A percentile compares a stretch with the other conserved stretches of the same genome.
These are phyloP conservation scores for Venturiaceae sp. DNA, from an alignment of 2,329 filamentous ascomycete genomes.

Conservation along the genomic window DNA sequence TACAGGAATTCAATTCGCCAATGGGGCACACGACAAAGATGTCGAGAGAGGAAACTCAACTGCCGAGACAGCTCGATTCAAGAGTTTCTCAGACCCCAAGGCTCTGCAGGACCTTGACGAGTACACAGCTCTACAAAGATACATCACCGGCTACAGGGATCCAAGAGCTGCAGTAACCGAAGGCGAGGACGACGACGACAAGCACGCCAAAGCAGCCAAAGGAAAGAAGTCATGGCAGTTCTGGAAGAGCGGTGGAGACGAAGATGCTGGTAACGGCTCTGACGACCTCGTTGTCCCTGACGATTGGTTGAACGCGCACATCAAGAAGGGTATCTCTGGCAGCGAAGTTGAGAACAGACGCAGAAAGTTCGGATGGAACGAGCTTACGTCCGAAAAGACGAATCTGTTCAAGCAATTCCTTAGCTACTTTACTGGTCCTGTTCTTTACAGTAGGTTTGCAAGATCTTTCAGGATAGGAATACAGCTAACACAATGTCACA, in stretches of 20 bases:
- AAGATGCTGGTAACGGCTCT: slow-evolving; percentile 22
- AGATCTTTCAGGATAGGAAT: neutral
- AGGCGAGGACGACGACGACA: slow-evolving; percentile 24
- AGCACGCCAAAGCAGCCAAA: slow-evolving; percentile 29
- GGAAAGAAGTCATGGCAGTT: slow-evolving; percentile 48
- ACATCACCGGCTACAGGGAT: slow-evolving; percentile 58
- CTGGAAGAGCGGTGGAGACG: slow-evolving; percentile 33
- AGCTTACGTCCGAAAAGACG: slow-evolving; percentile 64
- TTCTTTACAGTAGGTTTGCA: slow-evolving; percentile 58
- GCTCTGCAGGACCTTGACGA: slow-evolving; percentile 41
- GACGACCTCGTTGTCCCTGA: slow-evolving; percentile 40
- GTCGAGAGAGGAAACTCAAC: neutral
- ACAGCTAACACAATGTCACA: slow-evolving; percentile 17
- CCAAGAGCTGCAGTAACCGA: slow-evolving; percentile 40
- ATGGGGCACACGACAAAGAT: neutral
- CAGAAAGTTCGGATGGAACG: slow-evolving; percentile 60
- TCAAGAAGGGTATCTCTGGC: slow-evolving; percentile 51
- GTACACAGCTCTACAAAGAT: slow-evolving; percentile 56
- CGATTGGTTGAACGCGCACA: slow-evolving; percentile 61
- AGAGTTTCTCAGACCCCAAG: neutral
- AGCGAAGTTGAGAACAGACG: slow-evolving; percentile 54
- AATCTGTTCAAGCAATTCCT: slow-evolving; percentile 68
- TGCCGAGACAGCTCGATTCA: neutral
- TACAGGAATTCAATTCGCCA: too few species aligned
- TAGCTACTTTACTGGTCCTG: slow-evolving; percentile 65